Evolutionary conservation across 768 basidiomycete genomes (phyloP), one percentile per base, ranked within the genome.

Genomic region (Tylopilus plumbeoviolaceoides): DNA sequence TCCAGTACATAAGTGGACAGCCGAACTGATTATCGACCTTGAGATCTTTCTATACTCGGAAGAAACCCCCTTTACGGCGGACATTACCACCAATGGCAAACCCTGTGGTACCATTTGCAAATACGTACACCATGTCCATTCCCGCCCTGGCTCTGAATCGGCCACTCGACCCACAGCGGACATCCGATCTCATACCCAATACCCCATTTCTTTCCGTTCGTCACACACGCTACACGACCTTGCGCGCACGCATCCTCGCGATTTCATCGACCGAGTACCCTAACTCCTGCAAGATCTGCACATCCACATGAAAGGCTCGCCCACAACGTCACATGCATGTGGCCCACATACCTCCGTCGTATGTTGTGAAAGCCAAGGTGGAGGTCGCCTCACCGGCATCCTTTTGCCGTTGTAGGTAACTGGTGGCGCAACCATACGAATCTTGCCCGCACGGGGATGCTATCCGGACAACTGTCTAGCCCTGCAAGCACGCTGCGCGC

Each of bases 301-400:
- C 48, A 38, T 45, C 36, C 53, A 54, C 47, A 44, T 49, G 14
- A 48, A 38, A 43, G 38, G 44, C 42, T 39, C 9, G n/a, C 36
- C 40, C 5, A 7, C 18, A 54, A 31, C 49, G 17, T 41, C 23
- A 44, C 30, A 21, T 40, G 46, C 51, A 47, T 40, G 57, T 55
- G 38, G 41, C 14, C 11, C 33, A 56, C 70, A 41, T 64, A 85
- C 87, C 81, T 91, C 87, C 4, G 72, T 73, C 14, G 91, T 93
- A 68, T 93, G 91, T 60, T 93, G 82, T 48, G 89, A 90, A 21
- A 91, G 75, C 78, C 84, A 92, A n/a, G 91, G 91, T 11, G 91
- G 91, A n/a, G 89, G 80, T 52, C 81, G 77, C 45, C 73, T 77
- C 39, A 92, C 78, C 28, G 80, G 77, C 83, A 91, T 90, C 61